A percentile compares a stretch with the other conserved stretches of the same genome.
Conservation (phyloP, 169 alveolate genomes). For the Plasmodium billcollinsi region DNA sequence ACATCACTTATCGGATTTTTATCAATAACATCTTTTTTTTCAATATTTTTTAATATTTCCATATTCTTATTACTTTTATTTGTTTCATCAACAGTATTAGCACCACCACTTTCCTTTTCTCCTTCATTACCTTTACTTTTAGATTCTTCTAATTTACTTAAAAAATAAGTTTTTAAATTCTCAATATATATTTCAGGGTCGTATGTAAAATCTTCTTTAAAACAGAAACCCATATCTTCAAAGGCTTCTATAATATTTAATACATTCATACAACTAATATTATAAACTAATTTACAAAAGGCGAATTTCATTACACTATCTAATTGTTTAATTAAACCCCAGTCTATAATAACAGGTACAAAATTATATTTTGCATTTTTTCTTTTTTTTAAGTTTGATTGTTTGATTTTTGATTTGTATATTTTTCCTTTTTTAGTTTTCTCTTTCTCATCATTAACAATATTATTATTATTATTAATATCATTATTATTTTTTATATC, state of each 20-base stretch:
- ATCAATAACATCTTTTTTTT: slow-evolving; percentile 55
- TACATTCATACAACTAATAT: slow-evolving; percentile 86
- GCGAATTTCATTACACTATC: slow-evolving; percentile 84
- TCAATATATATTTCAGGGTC: slow-evolving; percentile 91
- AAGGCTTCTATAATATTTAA: slow-evolving; percentile 89
- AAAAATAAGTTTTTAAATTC: slow-evolving; percentile 82
- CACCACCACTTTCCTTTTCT: slow-evolving; percentile 10
- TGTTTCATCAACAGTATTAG: not conserved
- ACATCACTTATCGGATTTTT: slow-evolving; percentile 87
- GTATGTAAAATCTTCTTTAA: slow-evolving; percentile 80
- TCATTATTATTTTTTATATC: too few relatives aligned
- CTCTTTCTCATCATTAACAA: too few relatives aligned
- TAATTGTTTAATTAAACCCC: slow-evolving; percentile 89
- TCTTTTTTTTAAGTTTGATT: not conserved
- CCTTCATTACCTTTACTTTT: slow-evolving; percentile 36
- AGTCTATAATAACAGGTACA: slow-evolving; percentile 87
- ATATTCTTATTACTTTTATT: slow-evolving; percentile 19
- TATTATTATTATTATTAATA: too few relatives aligned
- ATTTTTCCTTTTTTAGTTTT: too few relatives aligned
- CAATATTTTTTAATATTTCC: slow-evolving; percentile 45
- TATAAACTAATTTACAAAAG: slow-evolving; percentile 86
- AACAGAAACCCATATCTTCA: slow-evolving; percentile 90
- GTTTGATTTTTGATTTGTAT: too few relatives aligned
- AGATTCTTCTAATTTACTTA: slow-evolving; percentile 77
- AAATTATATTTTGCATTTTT: slow-evolving; percentile 10